Evolutionary conservation across 768 basidiomycete species (phyloP).

Genomic region (Coprinopsis cinerea): DNA sequence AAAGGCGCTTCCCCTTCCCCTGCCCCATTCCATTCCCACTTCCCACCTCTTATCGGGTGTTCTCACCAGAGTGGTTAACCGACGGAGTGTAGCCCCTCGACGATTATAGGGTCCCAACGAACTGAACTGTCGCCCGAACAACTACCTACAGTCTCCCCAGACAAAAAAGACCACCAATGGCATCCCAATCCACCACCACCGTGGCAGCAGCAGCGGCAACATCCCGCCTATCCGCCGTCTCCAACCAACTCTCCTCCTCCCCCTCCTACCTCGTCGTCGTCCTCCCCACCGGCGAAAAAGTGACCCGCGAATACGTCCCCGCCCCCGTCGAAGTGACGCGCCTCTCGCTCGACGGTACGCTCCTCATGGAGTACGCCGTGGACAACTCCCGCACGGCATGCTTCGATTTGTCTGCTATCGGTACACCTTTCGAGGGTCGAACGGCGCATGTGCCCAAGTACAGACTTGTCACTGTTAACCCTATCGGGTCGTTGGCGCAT

Average conservation of each 20-base stretch:
- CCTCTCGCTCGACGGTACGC: constrained; percentile 18
- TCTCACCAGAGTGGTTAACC: too few relatives aligned
- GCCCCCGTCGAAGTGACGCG: constrained; percentile 13
- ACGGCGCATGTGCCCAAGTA: constrained; percentile 26
- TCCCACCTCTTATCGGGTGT: too few relatives aligned
- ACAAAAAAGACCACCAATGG: background rate
- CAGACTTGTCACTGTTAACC: constrained; percentile 18
- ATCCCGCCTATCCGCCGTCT: background rate
- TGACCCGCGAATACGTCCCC: constrained; percentile 12
- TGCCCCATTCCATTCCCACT: background rate
- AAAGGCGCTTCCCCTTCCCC: background rate
- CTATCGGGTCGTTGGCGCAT: too few relatives aligned
- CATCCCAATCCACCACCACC: background rate
- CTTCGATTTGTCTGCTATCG: constrained; percentile 23
- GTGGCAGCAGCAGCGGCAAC: background rate
- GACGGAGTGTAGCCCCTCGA: too few relatives aligned
- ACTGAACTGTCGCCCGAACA: too few relatives aligned
- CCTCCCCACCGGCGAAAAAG: constrained; percentile 23
- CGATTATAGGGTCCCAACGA: too few relatives aligned
- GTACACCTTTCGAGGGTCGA: constrained; percentile 23
- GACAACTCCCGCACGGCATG: constrained; percentile 13
- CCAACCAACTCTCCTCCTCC: constrained; percentile 1
- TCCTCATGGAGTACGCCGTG: constrained; percentile 17
- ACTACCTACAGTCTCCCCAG: background rate
- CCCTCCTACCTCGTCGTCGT: constrained; percentile 16